Percentiles rank a stretch among this genome's conserved stretches.
phyloP scores from a whole-genome alignment of 106 monocot genomes.

The Dendrobium catenatum region DNA sequence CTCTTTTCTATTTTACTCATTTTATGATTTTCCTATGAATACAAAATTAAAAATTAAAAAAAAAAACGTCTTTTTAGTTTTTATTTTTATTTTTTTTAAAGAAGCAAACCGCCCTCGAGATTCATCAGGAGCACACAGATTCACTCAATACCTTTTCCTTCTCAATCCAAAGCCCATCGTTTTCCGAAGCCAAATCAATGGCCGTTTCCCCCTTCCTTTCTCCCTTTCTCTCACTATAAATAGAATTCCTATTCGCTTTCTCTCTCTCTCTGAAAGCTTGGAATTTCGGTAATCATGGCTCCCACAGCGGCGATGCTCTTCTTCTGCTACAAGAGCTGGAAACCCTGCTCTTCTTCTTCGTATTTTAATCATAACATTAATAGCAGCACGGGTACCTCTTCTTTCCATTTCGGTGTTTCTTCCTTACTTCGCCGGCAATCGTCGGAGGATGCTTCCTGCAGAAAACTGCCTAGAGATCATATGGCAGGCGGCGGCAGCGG shows the following conservation, averaged over 20 bases:
- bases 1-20: too few species aligned
- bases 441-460: background rate
- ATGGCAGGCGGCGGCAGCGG: background rate
- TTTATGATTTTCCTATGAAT: too few species aligned
- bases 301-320: conserved; percentile 8
- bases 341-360: background rate
- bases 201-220: background rate
- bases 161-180: background rate
- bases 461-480: background rate
- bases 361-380: background rate
- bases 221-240: background rate
- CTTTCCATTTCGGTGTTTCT: background rate
- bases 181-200: background rate
- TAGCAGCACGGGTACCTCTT: background rate
- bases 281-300: background rate
- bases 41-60: background rate
- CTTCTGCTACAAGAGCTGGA: conserved; percentile 6
- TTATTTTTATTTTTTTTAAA: background rate
- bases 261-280: background rate
- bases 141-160: background rate
- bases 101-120: background rate
- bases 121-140: background rate
- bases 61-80: background rate
- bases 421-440: background rate
- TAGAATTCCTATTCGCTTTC: background rate